Evolutionary conservation across 495 filamentous ascomycete species (phyloP).

Genomic region (Hypoxylon lienhwacheense): DNA sequence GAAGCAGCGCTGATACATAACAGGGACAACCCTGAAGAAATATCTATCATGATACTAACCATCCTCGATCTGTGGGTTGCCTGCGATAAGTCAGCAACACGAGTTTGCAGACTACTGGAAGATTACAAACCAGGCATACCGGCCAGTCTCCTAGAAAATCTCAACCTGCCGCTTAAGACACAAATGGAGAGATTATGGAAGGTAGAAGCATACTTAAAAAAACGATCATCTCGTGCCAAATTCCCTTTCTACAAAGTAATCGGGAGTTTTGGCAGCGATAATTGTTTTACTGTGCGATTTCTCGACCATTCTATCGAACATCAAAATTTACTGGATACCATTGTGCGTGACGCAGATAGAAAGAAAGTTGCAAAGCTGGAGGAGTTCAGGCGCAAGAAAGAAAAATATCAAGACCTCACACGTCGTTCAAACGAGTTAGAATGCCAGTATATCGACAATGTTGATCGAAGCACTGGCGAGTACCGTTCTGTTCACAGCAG

Average conservation of each 20-base stretch:
- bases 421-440: conserved; percentile 4
- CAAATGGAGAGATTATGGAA: conserved; percentile 55
- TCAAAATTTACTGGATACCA: conserved; percentile 43
- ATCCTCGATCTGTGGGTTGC: conserved; percentile 66
- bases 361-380: conserved; percentile 43
- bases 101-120: conserved; percentile 43
- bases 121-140: conserved; percentile 58
- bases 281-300: conserved; percentile 58
- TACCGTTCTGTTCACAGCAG: background rate
- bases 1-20: conserved; percentile 38
- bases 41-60: conserved; percentile 63
- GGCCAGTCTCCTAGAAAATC: conserved; percentile 43
- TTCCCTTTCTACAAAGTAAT: conserved; percentile 41
- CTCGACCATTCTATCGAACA: conserved; percentile 53
- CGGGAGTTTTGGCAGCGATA: conserved; percentile 18
- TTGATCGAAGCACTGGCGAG: conserved; percentile 9
- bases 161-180: conserved; percentile 51
- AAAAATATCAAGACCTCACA: conserved; percentile 43
- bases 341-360: conserved; percentile 43
- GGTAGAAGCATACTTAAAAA: conserved; percentile 55
- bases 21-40: conserved; percentile 48
- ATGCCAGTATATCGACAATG: conserved; percentile 40
- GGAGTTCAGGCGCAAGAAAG: conserved; percentile 45
- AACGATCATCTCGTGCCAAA: conserved; percentile 26
- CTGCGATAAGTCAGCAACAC: conserved; percentile 55